A percentile compares a stretch with the other conserved stretches of the same genome.
Conservation (phyloP, 257 asterid species). For the Ophiorrhiza pumila region DNA sequence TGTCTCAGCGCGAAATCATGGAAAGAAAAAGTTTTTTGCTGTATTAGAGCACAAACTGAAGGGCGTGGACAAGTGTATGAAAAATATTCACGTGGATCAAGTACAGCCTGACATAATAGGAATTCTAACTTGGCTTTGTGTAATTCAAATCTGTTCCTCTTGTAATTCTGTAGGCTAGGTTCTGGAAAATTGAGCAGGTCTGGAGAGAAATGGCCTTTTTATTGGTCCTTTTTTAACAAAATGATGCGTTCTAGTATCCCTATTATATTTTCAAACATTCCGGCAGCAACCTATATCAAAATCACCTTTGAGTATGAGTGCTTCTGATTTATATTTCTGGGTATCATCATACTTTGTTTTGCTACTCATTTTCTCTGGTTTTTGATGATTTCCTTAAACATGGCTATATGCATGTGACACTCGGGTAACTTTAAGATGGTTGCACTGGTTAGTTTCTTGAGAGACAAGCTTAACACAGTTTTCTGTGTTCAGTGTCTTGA, state of each 20-base stretch:
- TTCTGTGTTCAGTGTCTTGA: slow-evolving; percentile 66
- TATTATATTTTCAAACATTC: too few species aligned
- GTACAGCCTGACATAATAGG: not conserved
- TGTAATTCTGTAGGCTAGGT: not conserved
- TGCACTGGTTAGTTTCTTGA: not conserved
- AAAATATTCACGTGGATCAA: not conserved
- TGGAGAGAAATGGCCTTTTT: not conserved
- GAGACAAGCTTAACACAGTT: slow-evolving; percentile 17
- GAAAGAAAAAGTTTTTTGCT: not conserved
- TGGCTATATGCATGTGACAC: not conserved
- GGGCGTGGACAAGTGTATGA: not conserved
- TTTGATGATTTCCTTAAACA: not conserved
- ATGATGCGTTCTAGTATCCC: not conserved
- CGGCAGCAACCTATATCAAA: not conserved
- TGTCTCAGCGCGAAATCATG: not conserved
- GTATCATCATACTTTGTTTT: not conserved
- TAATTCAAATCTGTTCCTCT: not conserved
- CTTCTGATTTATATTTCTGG: not conserved
- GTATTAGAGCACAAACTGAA: not conserved
- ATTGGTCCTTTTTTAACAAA: not conserved
- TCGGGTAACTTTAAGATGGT: not conserved
- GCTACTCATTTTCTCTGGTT: not conserved
- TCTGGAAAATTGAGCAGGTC: not conserved
- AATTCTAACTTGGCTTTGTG: not conserved
- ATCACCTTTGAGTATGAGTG: not conserved